These are phyloP conservation scores for Blastobotrys peoriensis DNA, from an alignment of 805 yeast genomes.

Conservation along the genomic window DNA sequence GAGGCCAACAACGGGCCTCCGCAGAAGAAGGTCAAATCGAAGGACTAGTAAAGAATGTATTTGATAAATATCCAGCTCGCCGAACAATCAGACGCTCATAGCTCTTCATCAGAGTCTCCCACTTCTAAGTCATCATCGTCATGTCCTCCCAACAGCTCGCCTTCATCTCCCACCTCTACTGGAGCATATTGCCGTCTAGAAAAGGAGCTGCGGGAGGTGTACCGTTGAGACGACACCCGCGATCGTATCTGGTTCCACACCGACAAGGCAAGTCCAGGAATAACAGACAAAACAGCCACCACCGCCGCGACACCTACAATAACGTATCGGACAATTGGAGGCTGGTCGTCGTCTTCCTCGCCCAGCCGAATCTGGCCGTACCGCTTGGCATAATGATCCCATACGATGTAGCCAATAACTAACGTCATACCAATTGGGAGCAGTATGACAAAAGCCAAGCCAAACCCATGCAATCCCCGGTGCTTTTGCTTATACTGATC, in stretches of 20 bases:
- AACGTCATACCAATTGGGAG: constrained; percentile 51
- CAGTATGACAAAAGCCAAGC: constrained; percentile 46
- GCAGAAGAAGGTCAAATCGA: constrained; percentile 15
- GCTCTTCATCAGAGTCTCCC: background rate
- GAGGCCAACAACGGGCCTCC: constrained; percentile 16
- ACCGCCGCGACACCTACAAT: constrained; percentile 29
- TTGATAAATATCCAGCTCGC: background rate
- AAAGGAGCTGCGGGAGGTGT: constrained; percentile 21
- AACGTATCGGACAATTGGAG: constrained; percentile 18
- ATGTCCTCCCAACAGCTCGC: constrained; percentile 27
- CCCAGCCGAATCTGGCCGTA: constrained; percentile 86
- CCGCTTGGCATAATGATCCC: constrained; percentile 71
- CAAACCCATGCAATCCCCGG: constrained; percentile 47
- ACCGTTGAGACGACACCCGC: constrained; percentile 7
- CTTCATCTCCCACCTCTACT: constrained; percentile 30
- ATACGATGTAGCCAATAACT: constrained; percentile 60
- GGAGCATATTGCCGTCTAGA: constrained; percentile 21
- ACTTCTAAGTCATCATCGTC: constrained; percentile 17
- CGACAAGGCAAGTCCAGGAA: constrained; percentile 17
- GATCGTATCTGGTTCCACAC: constrained; percentile 7
- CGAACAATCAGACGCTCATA: background rate
- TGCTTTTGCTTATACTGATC: constrained; percentile 50
- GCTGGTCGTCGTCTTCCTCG: constrained; percentile 40
- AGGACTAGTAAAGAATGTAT: background rate
- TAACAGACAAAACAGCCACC: constrained; percentile 19